Percentiles rank a stretch among this genome's conserved stretches.
Evolutionary conservation across 495 filamentous ascomycete species (phyloP).

Genomic region (Aspergillus olivimuriae): DNA sequence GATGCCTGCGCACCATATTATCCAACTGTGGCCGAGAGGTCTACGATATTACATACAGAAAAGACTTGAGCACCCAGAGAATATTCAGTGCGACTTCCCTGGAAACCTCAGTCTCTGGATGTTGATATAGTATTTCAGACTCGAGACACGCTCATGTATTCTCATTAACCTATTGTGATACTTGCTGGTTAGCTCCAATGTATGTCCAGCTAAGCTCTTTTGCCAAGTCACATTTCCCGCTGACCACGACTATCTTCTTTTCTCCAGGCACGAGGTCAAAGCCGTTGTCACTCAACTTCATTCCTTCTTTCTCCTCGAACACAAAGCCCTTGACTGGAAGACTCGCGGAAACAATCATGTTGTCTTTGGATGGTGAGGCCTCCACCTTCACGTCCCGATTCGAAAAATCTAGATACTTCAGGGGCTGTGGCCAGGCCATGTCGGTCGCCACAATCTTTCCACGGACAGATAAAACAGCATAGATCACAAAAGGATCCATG

Average conservation of each 20-base stretch:
- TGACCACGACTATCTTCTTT: neutral
- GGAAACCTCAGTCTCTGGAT: no score
- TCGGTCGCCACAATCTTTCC: neutral
- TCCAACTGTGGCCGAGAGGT: no score
- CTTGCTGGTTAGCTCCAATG: neutral
- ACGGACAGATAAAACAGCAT: neutral
- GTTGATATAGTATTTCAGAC: no score
- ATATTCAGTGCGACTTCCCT: no score
- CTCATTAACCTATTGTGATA: no score
- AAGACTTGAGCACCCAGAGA: no score
- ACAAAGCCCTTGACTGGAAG: constrained; percentile 7
- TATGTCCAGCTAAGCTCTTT: constrained; percentile 1
- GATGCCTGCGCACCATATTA: no score
- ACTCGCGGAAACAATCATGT: neutral
- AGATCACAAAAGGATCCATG: constrained; percentile 2
- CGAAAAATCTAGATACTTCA: constrained; percentile 6
- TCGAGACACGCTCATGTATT: no score
- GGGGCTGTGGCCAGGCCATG: constrained; percentile 9
- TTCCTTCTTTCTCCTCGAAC: constrained; percentile 7
- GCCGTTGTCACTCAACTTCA: constrained; percentile 7
- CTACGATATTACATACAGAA: no score
- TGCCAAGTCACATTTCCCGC: neutral
- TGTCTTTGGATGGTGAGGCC: neutral
- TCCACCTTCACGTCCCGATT: constrained; percentile 2
- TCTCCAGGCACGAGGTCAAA: constrained; percentile 8